phyloP scores from a whole-genome alignment of 495 filamentous ascomycete species.

The Aspergillus steynii region DNA sequence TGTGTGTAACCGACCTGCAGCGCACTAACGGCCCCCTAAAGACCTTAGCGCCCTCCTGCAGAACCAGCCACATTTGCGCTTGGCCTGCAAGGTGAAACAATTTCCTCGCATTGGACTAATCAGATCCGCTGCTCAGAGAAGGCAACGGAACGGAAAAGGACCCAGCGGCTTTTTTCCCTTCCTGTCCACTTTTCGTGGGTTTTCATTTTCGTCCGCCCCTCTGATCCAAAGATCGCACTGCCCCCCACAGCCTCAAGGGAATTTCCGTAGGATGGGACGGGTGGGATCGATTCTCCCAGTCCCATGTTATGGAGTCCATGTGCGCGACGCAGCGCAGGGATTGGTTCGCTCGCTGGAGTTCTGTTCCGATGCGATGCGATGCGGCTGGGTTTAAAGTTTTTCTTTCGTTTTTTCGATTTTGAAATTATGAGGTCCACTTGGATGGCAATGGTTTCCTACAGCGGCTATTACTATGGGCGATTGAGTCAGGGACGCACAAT shows the following conservation, averaged over 20 bases:
- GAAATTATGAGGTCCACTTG: too few relatives aligned
- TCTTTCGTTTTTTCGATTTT: neutral
- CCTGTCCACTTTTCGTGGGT: neutral
- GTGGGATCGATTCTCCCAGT: neutral
- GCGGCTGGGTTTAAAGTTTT: neutral
- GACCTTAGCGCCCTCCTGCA: conserved; percentile 7
- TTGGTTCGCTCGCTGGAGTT: neutral
- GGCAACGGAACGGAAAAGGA: neutral
- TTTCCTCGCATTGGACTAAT: conserved; percentile 8
- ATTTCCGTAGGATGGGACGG: neutral
- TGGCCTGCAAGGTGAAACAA: conserved; percentile 21
- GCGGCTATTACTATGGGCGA: neutral
- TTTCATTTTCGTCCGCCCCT: too few relatives aligned
- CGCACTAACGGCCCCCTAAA: conserved; percentile 5
- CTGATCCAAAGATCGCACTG: conserved; percentile 5
- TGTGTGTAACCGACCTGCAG: conserved; percentile 9
- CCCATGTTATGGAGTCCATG: conserved; percentile 3
- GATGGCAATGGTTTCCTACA: too few relatives aligned
- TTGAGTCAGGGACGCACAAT: neutral
- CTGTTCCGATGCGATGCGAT: too few relatives aligned
- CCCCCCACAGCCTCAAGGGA: conserved; percentile 6
- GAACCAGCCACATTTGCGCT: conserved; percentile 17
- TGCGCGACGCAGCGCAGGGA: conserved; percentile 6
- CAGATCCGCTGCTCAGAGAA: conserved; percentile 2
- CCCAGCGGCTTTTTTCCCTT: neutral